These are phyloP conservation scores for Nicotiana benthamiana DNA, from an alignment of 257 asterid species.

Conservation along the genomic window DNA sequence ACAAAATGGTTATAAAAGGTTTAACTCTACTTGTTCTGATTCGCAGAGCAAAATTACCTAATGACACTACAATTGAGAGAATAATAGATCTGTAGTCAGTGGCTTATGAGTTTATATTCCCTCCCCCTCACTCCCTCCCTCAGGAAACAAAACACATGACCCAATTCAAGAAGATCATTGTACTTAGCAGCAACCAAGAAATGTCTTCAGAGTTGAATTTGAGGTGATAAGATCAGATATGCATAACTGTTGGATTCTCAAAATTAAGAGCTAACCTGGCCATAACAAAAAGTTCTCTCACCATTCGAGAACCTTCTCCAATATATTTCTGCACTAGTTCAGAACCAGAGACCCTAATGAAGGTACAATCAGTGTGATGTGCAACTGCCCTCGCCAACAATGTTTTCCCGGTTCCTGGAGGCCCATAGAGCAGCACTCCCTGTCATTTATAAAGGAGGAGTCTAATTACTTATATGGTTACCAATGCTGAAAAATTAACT, in stretches of 20 bases:
- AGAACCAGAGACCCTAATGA: slow-evolving; percentile 60
- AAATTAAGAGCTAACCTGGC: slow-evolving; percentile 51
- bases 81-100: no score
- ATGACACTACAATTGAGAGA: background rate
- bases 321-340: slow-evolving; percentile 69
- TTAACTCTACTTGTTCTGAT: background rate
- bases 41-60: background rate
- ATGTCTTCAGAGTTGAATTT: background rate
- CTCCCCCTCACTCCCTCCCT: background rate
- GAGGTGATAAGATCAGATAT: background rate
- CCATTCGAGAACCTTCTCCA: slow-evolving; percentile 87
- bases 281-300: slow-evolving; percentile 92
- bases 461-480: background rate
- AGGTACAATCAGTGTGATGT: slow-evolving; percentile 64
- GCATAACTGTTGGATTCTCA: background rate
- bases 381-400: slow-evolving; percentile 71
- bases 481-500: background rate
- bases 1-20: background rate
- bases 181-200: background rate
- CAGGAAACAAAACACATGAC: background rate
- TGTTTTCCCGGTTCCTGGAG: slow-evolving; percentile 72
- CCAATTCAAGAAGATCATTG: background rate
- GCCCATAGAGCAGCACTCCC: slow-evolving; percentile 75
- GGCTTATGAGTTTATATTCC: no score
- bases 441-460: background rate